These are phyloP conservation scores for Golovinomyces cichoracearum DNA, from an alignment of 2,329 filamentous ascomycete species.

Conservation along the genomic window DNA sequence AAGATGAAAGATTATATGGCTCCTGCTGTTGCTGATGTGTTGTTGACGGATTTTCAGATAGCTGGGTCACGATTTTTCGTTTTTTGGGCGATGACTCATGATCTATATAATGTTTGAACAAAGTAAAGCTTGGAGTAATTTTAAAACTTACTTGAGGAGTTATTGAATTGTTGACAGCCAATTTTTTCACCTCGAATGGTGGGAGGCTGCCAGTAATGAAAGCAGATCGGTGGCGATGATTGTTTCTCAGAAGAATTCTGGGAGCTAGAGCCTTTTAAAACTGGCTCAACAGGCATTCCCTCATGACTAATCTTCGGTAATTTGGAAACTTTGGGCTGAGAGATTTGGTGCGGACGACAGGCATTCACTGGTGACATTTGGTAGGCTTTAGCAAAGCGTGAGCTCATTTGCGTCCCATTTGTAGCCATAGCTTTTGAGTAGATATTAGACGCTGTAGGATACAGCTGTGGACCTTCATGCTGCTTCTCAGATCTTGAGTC, in stretches of 20 bases:
- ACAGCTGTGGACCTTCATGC: not conserved
- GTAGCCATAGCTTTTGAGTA: slow-evolving; percentile 12
- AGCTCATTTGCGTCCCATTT: slow-evolving; percentile 11
- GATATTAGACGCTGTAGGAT: slow-evolving; percentile 2
- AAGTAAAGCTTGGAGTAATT: slow-evolving; percentile 4
- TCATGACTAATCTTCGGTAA: slow-evolving; percentile 19
- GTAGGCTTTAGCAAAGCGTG: slow-evolving; percentile 11
- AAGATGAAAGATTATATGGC: slow-evolving; percentile 26
- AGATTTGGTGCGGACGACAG: slow-evolving; percentile 12
- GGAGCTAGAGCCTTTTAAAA: slow-evolving; percentile 23
- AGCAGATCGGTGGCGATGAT: slow-evolving; percentile 54
- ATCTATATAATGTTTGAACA: slow-evolving; percentile 20
- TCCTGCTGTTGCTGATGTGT: slow-evolving; percentile 17
- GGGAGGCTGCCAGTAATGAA: slow-evolving; percentile 81
- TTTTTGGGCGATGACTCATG: slow-evolving; percentile 59
- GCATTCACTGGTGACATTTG: slow-evolving; percentile 14
- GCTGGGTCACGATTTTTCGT: slow-evolving; percentile 42
- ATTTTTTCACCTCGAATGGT: slow-evolving; percentile 27
- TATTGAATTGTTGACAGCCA: slow-evolving; percentile 38
- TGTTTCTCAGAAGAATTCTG: slow-evolving; percentile 24
- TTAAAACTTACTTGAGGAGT: slow-evolving; percentile 42
- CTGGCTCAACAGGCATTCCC: slow-evolving; percentile 12
- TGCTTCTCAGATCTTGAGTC: slow-evolving; percentile 20
- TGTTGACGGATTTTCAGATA: slow-evolving; percentile 21
- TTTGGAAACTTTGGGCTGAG: slow-evolving; percentile 9